Conservation (phyloP, 2,329 filamentous ascomycete species). For the Karstenula rhodostoma region DNA sequence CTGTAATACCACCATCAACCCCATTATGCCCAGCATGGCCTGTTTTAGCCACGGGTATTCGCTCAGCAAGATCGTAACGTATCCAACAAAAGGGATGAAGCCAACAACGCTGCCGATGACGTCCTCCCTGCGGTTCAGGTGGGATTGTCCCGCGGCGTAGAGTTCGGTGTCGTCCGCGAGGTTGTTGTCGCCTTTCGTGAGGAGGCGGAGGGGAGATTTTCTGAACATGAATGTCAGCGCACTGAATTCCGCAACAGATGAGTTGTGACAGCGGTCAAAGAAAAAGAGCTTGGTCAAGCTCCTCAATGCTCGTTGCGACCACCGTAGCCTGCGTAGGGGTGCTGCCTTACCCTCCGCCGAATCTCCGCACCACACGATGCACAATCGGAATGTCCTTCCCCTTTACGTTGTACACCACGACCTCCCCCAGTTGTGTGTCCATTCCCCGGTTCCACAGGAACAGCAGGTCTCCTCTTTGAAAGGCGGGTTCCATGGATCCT, state of each 20-base stretch:
- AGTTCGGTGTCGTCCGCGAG: constrained; percentile 89
- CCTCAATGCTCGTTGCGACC: neutral
- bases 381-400: constrained; percentile 98
- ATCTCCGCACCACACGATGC: constrained; percentile 82
- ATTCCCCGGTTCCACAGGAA: constrained; percentile 76
- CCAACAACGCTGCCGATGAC: constrained; percentile 92
- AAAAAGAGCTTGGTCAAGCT: constrained; percentile 18
- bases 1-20: constrained; percentile 89
- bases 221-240: constrained; percentile 36
- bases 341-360: constrained; percentile 63
- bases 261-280: neutral
- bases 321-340: neutral
- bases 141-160: constrained; percentile 87
- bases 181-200: constrained; percentile 99
- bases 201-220: constrained; percentile 66
- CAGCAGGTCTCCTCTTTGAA: constrained; percentile 78
- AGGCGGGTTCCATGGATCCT: constrained; percentile 84
- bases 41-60: constrained; percentile 98
- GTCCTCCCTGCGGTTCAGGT: constrained; percentile 79
- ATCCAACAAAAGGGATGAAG: constrained; percentile 94
- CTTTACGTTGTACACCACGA: constrained; percentile 83
- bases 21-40: constrained; percentile 93
- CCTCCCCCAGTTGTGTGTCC: constrained; percentile 73
- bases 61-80: constrained; percentile 93
- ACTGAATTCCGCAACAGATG: neutral